phyloP scores from a whole-genome alignment of 106 monocot genomes.

The Platanthera zijinensis region DNA sequence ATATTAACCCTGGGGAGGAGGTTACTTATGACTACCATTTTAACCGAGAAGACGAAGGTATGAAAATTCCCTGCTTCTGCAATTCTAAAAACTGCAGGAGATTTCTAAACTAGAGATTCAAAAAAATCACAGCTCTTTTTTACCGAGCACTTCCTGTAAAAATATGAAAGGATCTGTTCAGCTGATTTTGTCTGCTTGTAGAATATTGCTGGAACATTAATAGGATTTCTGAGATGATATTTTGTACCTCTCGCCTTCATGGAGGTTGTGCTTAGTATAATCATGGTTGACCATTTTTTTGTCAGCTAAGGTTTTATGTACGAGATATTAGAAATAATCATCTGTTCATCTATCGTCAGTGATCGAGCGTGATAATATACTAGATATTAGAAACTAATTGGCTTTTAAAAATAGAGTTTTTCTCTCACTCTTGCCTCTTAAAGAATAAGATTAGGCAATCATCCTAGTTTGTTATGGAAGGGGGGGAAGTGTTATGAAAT shows the following conservation, averaged over 20 bases:
- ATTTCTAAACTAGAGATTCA: constrained; percentile 56
- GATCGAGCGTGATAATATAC: too few species aligned
- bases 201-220: not conserved
- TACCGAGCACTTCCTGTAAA: not conserved
- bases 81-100: constrained; percentile 75
- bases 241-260: not conserved
- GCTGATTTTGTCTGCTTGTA: not conserved
- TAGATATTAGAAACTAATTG: too few species aligned
- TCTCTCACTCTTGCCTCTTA: too few species aligned
- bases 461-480: too few species aligned
- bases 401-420: too few species aligned
- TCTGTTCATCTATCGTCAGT: too few species aligned
- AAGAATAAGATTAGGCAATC: too few species aligned
- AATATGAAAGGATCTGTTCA: not conserved
- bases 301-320: too few species aligned
- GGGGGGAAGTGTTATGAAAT: too few species aligned
- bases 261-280: too few species aligned
- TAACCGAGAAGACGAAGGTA: constrained; percentile 85
- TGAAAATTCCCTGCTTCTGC: constrained; percentile 92
- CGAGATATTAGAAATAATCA: too few species aligned
- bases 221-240: not conserved
- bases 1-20: constrained; percentile 92
- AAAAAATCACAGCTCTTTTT: not conserved
- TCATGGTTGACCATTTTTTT: too few species aligned
- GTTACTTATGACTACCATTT: constrained; percentile 97